Percentiles rank a stretch among this genome's conserved stretches.
These are phyloP conservation scores for Pisolithus microcarpus DNA, from an alignment of 768 basidiomycete species.

Conservation along the genomic window DNA sequence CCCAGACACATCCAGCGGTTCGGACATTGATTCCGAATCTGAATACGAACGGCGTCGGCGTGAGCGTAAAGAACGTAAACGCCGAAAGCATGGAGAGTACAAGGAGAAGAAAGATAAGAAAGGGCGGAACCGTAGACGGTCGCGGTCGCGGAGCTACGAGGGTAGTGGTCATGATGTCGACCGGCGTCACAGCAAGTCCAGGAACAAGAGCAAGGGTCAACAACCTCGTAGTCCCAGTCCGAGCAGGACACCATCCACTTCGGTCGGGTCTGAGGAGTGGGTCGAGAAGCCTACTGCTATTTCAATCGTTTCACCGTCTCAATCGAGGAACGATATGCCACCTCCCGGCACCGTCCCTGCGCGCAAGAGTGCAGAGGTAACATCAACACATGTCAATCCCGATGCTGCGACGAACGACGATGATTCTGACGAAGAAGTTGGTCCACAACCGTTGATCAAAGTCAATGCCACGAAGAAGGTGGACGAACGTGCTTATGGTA, in stretches of 20 bases:
- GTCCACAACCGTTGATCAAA: conserved; percentile 62
- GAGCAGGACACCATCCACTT: conserved; percentile 25
- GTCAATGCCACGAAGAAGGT: conserved; percentile 41
- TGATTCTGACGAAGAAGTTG: conserved; percentile 63
- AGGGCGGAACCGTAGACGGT: conserved; percentile 29
- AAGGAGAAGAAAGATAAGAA: conserved; percentile 35
- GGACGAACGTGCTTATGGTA: conserved; percentile 83
- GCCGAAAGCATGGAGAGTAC: conserved; percentile 41
- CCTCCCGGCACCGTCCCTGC: conserved; percentile 15
- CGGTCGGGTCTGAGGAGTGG: conserved; percentile 38
- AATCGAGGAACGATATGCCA: conserved; percentile 17
- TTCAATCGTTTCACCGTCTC: conserved; percentile 20
- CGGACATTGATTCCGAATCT: conserved; percentile 27
- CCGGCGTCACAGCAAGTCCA: conserved; percentile 21
- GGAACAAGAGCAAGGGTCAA: conserved; percentile 27
- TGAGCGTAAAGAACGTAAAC: conserved; percentile 56
- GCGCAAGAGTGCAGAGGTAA: neutral
- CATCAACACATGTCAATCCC: neutral
- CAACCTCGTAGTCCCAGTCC: conserved; percentile 26
- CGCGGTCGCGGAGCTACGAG: conserved; percentile 29
- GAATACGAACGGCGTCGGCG: conserved; percentile 55
- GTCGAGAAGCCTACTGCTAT: conserved; percentile 46
- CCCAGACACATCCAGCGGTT: conserved; percentile 37
- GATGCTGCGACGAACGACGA: conserved; percentile 25
- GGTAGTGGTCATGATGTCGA: conserved; percentile 28